Base-by-base conservation (phyloP, 1,284 basidiomycete genomes). In the Papiliotrema nemorosa region DNA sequence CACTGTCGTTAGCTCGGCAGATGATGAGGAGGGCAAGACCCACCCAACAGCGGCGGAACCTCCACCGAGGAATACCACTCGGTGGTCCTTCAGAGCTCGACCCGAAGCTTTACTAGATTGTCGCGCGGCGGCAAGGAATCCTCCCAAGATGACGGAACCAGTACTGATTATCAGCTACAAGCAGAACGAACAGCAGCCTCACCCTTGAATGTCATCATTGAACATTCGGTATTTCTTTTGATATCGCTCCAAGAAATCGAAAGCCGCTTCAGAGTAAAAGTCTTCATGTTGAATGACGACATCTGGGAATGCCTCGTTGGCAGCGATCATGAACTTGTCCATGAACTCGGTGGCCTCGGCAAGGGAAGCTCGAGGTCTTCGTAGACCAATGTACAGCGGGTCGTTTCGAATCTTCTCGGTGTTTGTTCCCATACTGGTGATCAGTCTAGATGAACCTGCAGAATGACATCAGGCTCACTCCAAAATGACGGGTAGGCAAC, bases 311-410 rank as follows among this genome's bases (percentile, higher is more conserved):
- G 80, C 77, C 35, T 71, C 66, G 24, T 80, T 75, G 78, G 90
- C 87, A 66, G 88, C 89, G 26, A 77, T 71, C 89, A 96, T 92
- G 73, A 96, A 92, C 69, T 90, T 87, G 66, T 94, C 90, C 84
- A 96, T 88, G 72, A 96, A 92, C 53, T 81, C 85, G 41, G 80
- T 57, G 39, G 76, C 69, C 63, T 62, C 29, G 12, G 78, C 76
- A 25, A 84, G 81, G 2, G 81, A 77, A 14, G 84, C 79, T 52
- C 90, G 83, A 56, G 80, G 82, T 63, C 84, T 82, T 47, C 87
- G 81, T 44, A 89, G 80, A 45, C 92, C 93, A 60, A 96, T 83
- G 76, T 97, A 97, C 18, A 96, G 78, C 2, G 90, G 90, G 74
- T 96, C 90, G 27, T 89, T 82, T 39, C 93, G 80, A 71, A 85